Base-by-base conservation (phyloP, 306 rosid species). In the Cicer cuneatum region DNA sequence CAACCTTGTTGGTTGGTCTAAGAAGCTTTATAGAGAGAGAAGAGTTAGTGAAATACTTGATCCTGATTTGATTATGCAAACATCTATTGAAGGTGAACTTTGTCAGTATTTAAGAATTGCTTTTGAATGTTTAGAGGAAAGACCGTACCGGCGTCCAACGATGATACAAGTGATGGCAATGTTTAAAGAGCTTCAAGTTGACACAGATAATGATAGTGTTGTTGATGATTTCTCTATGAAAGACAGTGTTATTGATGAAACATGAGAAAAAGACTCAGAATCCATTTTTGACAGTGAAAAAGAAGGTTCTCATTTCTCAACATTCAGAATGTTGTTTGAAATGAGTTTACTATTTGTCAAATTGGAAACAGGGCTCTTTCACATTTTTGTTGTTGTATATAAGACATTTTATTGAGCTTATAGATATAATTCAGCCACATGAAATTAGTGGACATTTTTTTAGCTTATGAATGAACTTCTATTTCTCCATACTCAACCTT, bases 1-100 rank as follows among this genome's bases (percentile, higher is more conserved):
- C 89, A 90, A 90, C 63, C 93, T 90, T 41, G 92, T 87, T 69
- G 96, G 93, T 56, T 90, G 96, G 96, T 90, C 88, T 18, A 88
- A 87, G 82, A 90, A 87, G 83, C 96, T 88, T 77, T 71, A 82
- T 33, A 87, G 83, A 73, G 90, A 87, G 64, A 82, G 85, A 70
- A 82, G 83, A 72, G 69, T 78, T 12, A 77, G 41, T 65, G 90
- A 85, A 69, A 88, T 90, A 77, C 82, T 90, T 2, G 96, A 90
- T 68, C 76, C 79, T 33, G 88, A 84, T 67, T 66, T 90, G 80
- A 11, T 80, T 76, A 59, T 43, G 68, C 74, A 86, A 43, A 68
- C 73, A 42, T 83, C 90, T 10, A 66, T 54, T 62, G 93, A 85
- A 83, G 56, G 74, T 47, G 90, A 89, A 37, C 80, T 87, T 8